Base-by-base conservation (phyloP, 495 filamentous ascomycete genomes). In the Neurospora cerealis region DNA sequence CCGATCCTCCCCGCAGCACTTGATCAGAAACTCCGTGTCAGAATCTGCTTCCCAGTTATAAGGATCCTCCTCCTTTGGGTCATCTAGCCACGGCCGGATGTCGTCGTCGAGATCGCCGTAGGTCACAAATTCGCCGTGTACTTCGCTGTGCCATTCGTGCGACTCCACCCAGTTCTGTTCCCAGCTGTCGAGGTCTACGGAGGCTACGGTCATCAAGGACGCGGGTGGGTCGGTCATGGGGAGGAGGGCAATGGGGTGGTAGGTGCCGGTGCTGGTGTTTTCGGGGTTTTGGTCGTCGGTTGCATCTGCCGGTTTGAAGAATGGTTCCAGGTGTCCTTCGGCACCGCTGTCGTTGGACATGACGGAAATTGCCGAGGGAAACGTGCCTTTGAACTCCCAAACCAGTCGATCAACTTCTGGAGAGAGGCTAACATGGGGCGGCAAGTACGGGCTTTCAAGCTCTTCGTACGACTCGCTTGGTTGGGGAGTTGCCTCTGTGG, bases 211-310 rank as follows among this genome's bases (percentile, higher is more conserved):
- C 10, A 54, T 54, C 3, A 15, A 54, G 34, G 77, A 79, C 48
- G 77, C 74, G 28, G 74, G 77, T 60, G 76, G 77, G 21, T 79
- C 76, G 42, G 76, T 73, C 19, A 79, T 28, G 9, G 76, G 74
- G 46, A 72, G 46, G 38, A 73, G 71, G 24, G 77, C 70, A 69
- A 77, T 73, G 9, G 71, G 42, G 41, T 79, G 77, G 76, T 76
- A 79, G 17, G 44, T 73, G 71, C 75, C 75, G 46, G 46, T 54
- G 46, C 46, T 54, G 21, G 46, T 54, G 46, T 24, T 54, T 54
- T 54, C 46, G 46, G 46, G 46, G 46, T 54, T 54, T 6, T 54
- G 46, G 46, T 54, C 46, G 46, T 54, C 46, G 46, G 46, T 6
- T 54, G 46, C 46, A 40, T 71, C 32, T 46, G 28, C 62, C 41